Evolutionary conservation across 257 asterid species (phyloP).

Genomic region (Eucommia ulmoides): DNA sequence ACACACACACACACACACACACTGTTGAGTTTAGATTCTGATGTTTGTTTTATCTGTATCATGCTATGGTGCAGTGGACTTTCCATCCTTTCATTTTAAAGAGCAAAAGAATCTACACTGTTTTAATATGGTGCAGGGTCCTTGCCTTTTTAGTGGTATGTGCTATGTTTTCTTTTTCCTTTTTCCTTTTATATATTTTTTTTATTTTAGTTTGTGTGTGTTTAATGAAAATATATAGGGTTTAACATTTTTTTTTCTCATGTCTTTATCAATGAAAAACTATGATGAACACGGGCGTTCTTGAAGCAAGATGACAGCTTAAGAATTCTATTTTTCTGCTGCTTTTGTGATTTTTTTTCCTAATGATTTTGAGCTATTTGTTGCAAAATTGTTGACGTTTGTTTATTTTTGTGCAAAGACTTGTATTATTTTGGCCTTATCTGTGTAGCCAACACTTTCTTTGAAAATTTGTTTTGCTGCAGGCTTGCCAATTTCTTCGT

Average conservation of each 20-base stretch:
- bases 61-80: constrained; percentile 64
- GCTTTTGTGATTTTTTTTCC: not conserved
- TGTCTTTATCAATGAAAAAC: not conserved
- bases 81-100: constrained; percentile 91
- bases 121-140: constrained; percentile 93
- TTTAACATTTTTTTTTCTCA: too few relatives aligned
- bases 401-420: too few relatives aligned
- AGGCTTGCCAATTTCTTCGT: constrained; percentile 91
- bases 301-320: too few relatives aligned
- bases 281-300: not conserved
- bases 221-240: not conserved
- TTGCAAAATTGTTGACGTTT: too few relatives aligned
- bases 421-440: too few relatives aligned
- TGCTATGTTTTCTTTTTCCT: constrained; percentile 7
- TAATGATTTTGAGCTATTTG: too few relatives aligned
- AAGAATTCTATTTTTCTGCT: not conserved
- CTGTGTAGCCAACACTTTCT: too few relatives aligned
- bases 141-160: constrained; percentile 91
- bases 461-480: constrained; percentile 13
- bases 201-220: not conserved
- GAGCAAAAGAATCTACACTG: constrained; percentile 91
- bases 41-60: not conserved
- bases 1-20: too few relatives aligned
- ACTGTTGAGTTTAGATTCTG: too few relatives aligned
- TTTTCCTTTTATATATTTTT: not conserved